These are phyloP conservation scores for Oropetium thomaeum DNA, from an alignment of 176 grass and related monocot species.

Conservation along the genomic window DNA sequence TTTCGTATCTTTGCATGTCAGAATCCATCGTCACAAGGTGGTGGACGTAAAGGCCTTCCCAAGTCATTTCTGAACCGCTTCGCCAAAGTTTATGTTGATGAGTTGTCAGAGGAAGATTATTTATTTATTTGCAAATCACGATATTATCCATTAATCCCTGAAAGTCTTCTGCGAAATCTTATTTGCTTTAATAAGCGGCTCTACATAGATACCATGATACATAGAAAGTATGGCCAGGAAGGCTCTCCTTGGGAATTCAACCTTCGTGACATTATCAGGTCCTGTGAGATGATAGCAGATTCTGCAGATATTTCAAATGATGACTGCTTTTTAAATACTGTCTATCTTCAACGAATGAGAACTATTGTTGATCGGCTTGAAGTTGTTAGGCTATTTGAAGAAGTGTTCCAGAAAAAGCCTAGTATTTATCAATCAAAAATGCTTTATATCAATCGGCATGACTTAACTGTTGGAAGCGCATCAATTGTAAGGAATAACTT, in stretches of 20 bases:
- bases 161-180: conserved; percentile 58
- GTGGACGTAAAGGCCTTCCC: conserved; percentile 86
- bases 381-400: conserved; percentile 81
- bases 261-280: conserved; percentile 90
- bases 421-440: conserved; percentile 58
- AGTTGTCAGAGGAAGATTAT: conserved; percentile 84
- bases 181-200: conserved; percentile 78
- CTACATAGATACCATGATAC: conserved; percentile 79
- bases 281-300: conserved; percentile 73
- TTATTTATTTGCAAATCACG: conserved; percentile 63
- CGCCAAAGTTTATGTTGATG: conserved; percentile 95
- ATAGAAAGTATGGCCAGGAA: conserved; percentile 79
- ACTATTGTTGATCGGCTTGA: conserved; percentile 64
- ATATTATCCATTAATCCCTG: conserved; percentile 49
- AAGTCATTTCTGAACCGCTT: conserved; percentile 96
- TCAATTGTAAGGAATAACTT: conserved; percentile 63
- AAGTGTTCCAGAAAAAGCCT: conserved; percentile 58
- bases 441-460: conserved; percentile 61
- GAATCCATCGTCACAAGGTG: conserved; percentile 89
- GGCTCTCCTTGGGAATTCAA: conserved; percentile 99
- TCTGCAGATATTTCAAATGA: conserved; percentile 38
- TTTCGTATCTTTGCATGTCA: conserved; percentile 96
- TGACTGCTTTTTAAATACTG: conserved; percentile 77
- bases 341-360: conserved; percentile 93
- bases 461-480: conserved; percentile 67